Percentiles rank a stretch among this genome's conserved stretches.
phyloP scores from a whole-genome alignment of 2,329 filamentous ascomycete genomes.

The Aureobasidium sp. region DNA sequence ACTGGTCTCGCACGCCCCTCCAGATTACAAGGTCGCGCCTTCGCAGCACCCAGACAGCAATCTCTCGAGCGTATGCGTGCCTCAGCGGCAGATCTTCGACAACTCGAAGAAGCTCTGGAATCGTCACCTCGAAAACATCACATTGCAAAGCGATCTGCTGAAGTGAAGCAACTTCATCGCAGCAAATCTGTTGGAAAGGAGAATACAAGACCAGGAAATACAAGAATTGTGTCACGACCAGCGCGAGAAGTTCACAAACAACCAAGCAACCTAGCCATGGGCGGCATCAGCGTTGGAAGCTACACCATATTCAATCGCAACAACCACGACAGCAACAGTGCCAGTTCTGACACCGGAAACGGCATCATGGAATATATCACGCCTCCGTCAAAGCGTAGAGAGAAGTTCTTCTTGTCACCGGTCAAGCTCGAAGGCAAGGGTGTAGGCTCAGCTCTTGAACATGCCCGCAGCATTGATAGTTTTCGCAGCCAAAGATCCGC shows the following conservation, averaged over 20 bases:
- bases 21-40: constrained; percentile 44
- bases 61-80: constrained; percentile 42
- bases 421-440: neutral
- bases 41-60: constrained; percentile 45
- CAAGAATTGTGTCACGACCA: constrained; percentile 18
- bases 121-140: constrained; percentile 38
- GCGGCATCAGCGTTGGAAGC: constrained; percentile 17
- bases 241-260: constrained; percentile 13
- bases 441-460: constrained; percentile 4
- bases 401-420: constrained; percentile 17
- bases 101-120: constrained; percentile 36
- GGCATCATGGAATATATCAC: constrained; percentile 20
- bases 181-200: constrained; percentile 6
- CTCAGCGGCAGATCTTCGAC: constrained; percentile 35
- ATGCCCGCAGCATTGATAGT: constrained; percentile 14
- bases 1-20: constrained; percentile 32
- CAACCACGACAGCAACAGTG: constrained; percentile 14
- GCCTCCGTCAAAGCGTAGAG: constrained; percentile 24
- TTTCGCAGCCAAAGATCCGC: constrained; percentile 10
- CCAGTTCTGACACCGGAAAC: constrained; percentile 12
- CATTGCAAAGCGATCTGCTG: neutral
- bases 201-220: constrained; percentile 2
- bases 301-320: constrained; percentile 18
- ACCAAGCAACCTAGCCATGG: constrained; percentile 15
- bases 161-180: constrained; percentile 10